A percentile compares a stretch with the other conserved stretches of the same genome.
These are phyloP conservation scores for Spinellus fusiger DNA, from an alignment of 192 early-diverging fungal species.

Conservation along the genomic window DNA sequence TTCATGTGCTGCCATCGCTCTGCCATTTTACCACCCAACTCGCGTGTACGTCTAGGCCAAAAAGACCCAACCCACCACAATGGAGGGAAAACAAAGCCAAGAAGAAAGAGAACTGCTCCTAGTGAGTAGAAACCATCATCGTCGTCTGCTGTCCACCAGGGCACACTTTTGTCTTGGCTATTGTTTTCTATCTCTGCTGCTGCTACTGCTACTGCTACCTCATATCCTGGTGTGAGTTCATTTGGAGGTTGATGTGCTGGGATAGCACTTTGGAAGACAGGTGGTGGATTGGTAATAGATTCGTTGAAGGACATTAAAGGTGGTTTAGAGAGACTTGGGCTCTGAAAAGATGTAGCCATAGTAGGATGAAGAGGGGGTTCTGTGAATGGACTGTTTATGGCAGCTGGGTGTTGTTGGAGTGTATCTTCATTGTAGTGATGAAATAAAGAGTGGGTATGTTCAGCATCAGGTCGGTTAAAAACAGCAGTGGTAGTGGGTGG, in stretches of 20 bases:
- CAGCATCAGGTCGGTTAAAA: neutral
- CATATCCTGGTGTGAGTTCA: neutral
- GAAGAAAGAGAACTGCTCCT: constrained; percentile 14
- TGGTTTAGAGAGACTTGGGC: neutral
- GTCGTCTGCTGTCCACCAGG: constrained; percentile 13
- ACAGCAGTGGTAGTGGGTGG: neutral
- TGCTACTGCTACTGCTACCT: neutral
- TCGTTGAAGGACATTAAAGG: too few species aligned
- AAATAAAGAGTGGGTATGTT: too few species aligned
- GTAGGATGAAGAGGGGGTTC: neutral
- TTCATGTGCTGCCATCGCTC: constrained; percentile 20
- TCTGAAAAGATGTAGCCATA: too few species aligned
- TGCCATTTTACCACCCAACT: constrained; percentile 24
- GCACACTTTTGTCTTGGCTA: neutral
- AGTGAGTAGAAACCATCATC: constrained; percentile 20
- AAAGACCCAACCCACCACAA: constrained; percentile 24
- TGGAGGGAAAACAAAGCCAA: constrained; percentile 19
- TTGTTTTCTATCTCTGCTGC: neutral
- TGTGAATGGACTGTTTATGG: neutral
- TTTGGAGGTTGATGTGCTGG: neutral
- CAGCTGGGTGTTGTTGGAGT: neutral
- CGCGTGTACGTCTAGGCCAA: constrained; percentile 13
- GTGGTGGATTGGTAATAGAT: too few species aligned
- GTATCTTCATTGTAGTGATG: neutral
- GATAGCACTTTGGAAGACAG: too few species aligned